Base-by-base conservation (phyloP, 2,329 filamentous ascomycete species). In the Fusarium miscanthi region DNA sequence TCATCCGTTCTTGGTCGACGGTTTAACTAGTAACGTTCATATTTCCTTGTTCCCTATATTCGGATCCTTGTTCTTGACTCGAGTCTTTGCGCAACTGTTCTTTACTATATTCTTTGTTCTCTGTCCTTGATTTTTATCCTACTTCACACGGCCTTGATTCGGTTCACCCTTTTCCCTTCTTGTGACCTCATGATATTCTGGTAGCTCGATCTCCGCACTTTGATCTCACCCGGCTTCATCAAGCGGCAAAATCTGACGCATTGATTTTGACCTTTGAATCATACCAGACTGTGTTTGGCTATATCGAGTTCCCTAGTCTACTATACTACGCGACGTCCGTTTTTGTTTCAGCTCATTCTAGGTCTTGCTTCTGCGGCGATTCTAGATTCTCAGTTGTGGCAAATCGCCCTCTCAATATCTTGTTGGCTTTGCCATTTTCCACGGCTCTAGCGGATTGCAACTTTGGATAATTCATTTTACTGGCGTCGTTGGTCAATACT, bases 221-320 rank as follows among this genome's bases (percentile, higher is more conserved):
- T 54, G 46, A 60, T 68, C 58, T 69, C 40, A 52, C 25, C 40
- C 58, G 42, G 38, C 45, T 57, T 70, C 42, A 30, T 43, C 49
- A 68, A 59, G 66, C 61, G 70, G 57, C 70, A 27, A 71, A 46
- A 63, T 45, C 65, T 67, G 62, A 73, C 70, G 61, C 70, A 63
- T 48, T 53, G 35, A 45, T 60, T 51, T 42, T 42, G 30, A 48
- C 6, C 35, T 35, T 45, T 27, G 43, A 16, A 42, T 66, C 61
- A 46, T 23, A 41, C 16, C 16, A 35, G 45, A 41, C 12, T 65
- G 21, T 40, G 21, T 43, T 42, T 41, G 33, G 27, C 51, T n/a
- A n/a, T 70, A 30, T 40, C 52, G n/a, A 19, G 45, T 43, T 43
- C 21, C 30, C 21, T 21, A 30, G n/a, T 49, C 19, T 57, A 25